Evolutionary conservation across 208 protist species (phyloP).

Genomic region (Trypanosoma caninum): DNA sequence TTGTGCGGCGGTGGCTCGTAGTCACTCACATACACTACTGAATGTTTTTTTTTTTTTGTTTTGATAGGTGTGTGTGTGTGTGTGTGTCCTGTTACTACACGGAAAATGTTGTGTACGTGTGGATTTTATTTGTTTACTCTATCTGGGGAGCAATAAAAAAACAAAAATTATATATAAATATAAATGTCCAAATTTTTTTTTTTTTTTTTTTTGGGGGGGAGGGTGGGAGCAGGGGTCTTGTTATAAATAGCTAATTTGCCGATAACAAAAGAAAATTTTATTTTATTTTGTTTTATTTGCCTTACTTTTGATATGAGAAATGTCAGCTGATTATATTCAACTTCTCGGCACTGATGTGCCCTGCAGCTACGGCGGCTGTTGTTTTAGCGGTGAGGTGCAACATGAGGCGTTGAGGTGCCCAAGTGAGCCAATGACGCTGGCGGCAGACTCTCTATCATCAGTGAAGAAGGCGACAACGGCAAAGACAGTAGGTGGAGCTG

Average conservation of each 20-base stretch:
- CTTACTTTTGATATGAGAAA: neutral
- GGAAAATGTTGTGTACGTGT: neutral
- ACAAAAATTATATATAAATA: no score
- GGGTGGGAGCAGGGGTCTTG: neutral
- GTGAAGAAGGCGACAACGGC: neutral
- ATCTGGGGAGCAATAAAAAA: no score
- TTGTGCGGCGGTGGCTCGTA: no score
- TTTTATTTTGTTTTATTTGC: neutral
- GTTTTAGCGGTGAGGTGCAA: constrained; percentile 64
- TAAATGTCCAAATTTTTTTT: neutral
- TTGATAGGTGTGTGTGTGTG: neutral
- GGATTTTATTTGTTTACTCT: neutral
- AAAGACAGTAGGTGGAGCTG: constrained; percentile 19
- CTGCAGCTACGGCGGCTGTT: constrained; percentile 71
- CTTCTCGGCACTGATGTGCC: constrained; percentile 76
- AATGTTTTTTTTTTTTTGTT: neutral
- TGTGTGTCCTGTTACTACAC: neutral
- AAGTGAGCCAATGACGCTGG: constrained; percentile 1
- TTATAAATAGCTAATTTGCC: no score
- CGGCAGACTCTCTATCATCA: neutral
- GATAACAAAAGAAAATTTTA: constrained; percentile 1
- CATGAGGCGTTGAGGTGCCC: constrained; percentile 32
- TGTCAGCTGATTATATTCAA: constrained; percentile 60
- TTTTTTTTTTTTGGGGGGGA: neutral
- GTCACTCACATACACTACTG: neutral